Percentiles rank a stretch among this genome's conserved stretches.
Conservation (phyloP, 176 grass and related monocot genomes). For the Oryza officinalis region DNA sequence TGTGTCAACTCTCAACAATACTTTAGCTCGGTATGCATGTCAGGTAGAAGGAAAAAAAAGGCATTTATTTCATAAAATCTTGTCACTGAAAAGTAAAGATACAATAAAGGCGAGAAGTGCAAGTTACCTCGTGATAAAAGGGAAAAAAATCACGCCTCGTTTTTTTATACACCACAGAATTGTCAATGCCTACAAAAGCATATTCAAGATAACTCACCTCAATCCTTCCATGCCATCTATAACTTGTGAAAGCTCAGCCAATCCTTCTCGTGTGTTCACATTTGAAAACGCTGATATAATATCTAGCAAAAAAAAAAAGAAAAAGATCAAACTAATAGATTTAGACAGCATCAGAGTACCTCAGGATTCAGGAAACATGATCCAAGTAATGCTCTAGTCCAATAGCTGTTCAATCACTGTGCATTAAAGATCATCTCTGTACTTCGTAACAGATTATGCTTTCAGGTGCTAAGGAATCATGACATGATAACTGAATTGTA, state of each 20-base stretch:
- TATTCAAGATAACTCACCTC: constrained; percentile 46
- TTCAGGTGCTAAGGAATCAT: constrained; percentile 1
- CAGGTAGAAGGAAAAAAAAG: constrained; percentile 20
- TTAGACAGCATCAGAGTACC: constrained; percentile 8
- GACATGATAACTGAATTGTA: not conserved
- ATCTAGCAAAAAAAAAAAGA: constrained; percentile 50
- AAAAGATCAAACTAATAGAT: constrained; percentile 1
- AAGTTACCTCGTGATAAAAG: not conserved
- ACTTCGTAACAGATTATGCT: not conserved
- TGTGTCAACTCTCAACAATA: not conserved
- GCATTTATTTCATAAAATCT: constrained; percentile 14
- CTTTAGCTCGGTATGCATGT: not conserved
- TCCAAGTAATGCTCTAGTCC: not conserved
- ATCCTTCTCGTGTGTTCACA: constrained; percentile 41
- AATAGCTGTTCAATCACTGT: not conserved
- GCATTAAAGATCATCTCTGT: constrained; percentile 6
- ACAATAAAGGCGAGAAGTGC: not conserved
- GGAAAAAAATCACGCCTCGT: not conserved
- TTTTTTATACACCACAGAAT: not conserved
- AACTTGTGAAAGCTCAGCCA: constrained; percentile 60
- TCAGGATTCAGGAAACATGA: constrained; percentile 1
- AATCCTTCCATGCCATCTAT: constrained; percentile 58
- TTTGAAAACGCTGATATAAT: constrained; percentile 51
- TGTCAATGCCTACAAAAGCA: constrained; percentile 18
- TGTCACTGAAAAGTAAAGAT: not conserved